Evolutionary conservation across 2,329 filamentous ascomycete genomes (phyloP), one percentile per base, ranked within the genome.

Genomic region (Apiospora marii): DNA sequence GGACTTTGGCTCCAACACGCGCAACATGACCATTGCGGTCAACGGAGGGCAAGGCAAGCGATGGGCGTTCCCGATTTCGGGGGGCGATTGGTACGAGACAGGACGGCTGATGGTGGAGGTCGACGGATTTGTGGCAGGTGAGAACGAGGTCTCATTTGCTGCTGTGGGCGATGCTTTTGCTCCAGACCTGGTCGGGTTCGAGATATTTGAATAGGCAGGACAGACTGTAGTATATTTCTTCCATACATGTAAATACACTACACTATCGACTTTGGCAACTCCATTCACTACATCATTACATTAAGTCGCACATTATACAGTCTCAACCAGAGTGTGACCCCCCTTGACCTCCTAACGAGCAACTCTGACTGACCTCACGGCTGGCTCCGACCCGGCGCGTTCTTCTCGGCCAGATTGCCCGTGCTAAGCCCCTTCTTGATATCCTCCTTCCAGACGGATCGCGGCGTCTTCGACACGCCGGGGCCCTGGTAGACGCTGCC

Each of bases 401-500:
- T 81, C 2, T 78, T 77, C 46, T 82, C 74, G 22, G 79, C 79
- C 30, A 84, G 68, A 7, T 84, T 83, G 16, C 75, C 78, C 4
- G 81, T 83, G 68, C 82, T 84, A 0, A 72, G 73, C 0, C 82
- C 83, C 34, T 79, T 80, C 74, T 80, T 79, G 6, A 83, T 76
- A 27, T 84, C 83, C 73, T 82, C 81, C 53, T 78, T 79, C 83
- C 89, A 91, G 37, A 86, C 88, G 78, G 81, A 80, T 70, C 89
- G 81, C 79, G 91, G 89, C 73, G 84, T 79, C 61, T 82, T 80
- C 12, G 83, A 81, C 1, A 91, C 88, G 0, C 90, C 90, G 1
- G 90, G 90, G 0, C 90, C 90, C 72, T 85, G 81, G 77, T 91
- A 92, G 14, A 88, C 84, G 74, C 88, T 88, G 0, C 90, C 89